Evolutionary conservation across 2,329 filamentous ascomycete genomes (phyloP).

Genomic region (Erysiphe neolycopersici): DNA sequence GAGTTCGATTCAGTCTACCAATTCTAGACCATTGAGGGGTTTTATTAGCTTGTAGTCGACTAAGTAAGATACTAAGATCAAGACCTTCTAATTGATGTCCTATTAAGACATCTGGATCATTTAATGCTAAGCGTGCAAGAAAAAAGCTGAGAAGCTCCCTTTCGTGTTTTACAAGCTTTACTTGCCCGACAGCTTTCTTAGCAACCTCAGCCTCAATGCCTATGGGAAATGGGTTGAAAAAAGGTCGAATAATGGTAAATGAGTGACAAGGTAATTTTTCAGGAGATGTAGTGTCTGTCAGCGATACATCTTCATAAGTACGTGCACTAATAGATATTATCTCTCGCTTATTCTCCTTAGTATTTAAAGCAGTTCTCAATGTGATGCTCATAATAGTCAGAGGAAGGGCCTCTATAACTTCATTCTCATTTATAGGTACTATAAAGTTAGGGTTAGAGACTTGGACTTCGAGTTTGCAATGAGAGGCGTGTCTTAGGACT

Average conservation of each 20-base stretch:
- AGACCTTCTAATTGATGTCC: slow-evolving; percentile 94
- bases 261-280: slow-evolving; percentile 74
- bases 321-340: slow-evolving; percentile 76
- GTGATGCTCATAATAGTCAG: slow-evolving; percentile 91
- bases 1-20: slow-evolving; percentile 53
- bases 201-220: slow-evolving; percentile 59
- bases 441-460: slow-evolving; percentile 56
- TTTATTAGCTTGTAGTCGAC: slow-evolving; percentile 66
- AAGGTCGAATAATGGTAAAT: slow-evolving; percentile 74
- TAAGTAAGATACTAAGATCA: slow-evolving; percentile 77
- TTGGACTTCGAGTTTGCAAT: slow-evolving; percentile 84
- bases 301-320: slow-evolving; percentile 70
- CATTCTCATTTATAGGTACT: slow-evolving; percentile 43
- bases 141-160: slow-evolving; percentile 68
- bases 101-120: slow-evolving; percentile 80
- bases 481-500: slow-evolving; percentile 71
- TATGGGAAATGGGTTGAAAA: slow-evolving; percentile 48
- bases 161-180: slow-evolving; percentile 64
- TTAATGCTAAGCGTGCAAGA: slow-evolving; percentile 60
- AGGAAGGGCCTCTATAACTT: slow-evolving; percentile 59
- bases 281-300: slow-evolving; percentile 67
- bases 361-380: slow-evolving; percentile 66
- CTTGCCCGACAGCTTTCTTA: slow-evolving; percentile 43
- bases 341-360: slow-evolving; percentile 87
- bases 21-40: slow-evolving; percentile 87